Evolutionary conservation across 768 basidiomycete species (phyloP), one percentile per base, ranked within the genome.

Genomic region (Mycena vulgaris): DNA sequence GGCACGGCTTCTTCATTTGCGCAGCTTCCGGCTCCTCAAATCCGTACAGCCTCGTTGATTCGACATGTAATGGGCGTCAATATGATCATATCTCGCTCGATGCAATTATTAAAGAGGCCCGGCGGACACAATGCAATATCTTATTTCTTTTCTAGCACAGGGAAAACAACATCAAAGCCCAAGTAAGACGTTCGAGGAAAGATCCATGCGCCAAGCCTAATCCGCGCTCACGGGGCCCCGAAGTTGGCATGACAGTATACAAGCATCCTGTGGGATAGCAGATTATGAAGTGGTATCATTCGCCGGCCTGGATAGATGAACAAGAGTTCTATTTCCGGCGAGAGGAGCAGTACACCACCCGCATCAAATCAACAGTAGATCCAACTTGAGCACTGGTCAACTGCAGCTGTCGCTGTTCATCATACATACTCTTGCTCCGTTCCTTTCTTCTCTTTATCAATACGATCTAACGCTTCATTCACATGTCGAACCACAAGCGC

Each of bases 321-420:
- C 35, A 37, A 37, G 35, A 37, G 35, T 37, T 37, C 35, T 37
- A 37, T 37, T 37, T 37, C 35, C 35, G 35, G 35, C 35, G 35
- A 37, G 35, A 37, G 35, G 35, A 37, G n/a, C n/a, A n/a, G n/a
- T n/a, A n/a, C n/a, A n/a, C n/a, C n/a, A n/a, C n/a, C 30, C 49
- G 27, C 25, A 52, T 52, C 28, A 52, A 52, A 52, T 52, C 49
- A 52, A 52, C 49, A 52, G 49, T 52, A 52, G 49, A 30, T 30
- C 28, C 49, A 30, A 30, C 49, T n/a, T 10, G 49, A 52, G 49
- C 28, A 17, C 49, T 52, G 49, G 28, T 48, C 47, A 48, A 48
- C 47, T 48, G n/a, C n/a, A n/a, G 49, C 49, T 52, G 49, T 31
- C 49, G 28, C 28, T 30, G 28, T 52, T 17, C 49, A 52, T 52